Conservation (phyloP, 495 filamentous ascomycete genomes). For the Aspergillus taichungensis region DNA sequence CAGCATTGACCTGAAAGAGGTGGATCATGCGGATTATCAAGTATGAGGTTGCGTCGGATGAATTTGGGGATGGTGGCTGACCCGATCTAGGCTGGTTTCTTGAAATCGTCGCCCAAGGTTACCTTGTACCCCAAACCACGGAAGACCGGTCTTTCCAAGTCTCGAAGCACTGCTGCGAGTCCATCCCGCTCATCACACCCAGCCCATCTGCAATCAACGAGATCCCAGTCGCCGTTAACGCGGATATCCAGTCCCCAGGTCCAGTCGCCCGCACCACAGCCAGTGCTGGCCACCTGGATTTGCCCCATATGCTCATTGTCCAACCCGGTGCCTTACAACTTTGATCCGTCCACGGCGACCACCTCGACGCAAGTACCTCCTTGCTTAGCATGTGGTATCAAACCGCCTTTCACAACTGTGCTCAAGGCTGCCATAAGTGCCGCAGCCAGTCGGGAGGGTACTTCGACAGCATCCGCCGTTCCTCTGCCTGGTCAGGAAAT, state of each 20-base stretch:
- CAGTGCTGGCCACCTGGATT: slow-evolving; percentile 76
- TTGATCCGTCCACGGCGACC: slow-evolving; percentile 71
- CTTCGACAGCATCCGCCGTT: slow-evolving; percentile 12
- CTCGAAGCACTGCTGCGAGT: slow-evolving; percentile 25
- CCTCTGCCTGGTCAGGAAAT: slow-evolving; percentile 7
- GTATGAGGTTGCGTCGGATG: slow-evolving; percentile 35
- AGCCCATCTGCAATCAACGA: slow-evolving; percentile 10
- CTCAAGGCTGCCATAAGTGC: slow-evolving; percentile 76
- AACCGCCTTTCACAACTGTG: slow-evolving; percentile 70
- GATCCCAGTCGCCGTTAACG: slow-evolving; percentile 19
- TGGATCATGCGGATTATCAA: slow-evolving; percentile 87
- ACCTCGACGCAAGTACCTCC: slow-evolving; percentile 69
- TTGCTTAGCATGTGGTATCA: slow-evolving; percentile 90
- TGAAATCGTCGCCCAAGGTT: slow-evolving; percentile 93
- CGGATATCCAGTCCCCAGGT: slow-evolving; percentile 11
- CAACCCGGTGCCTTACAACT: slow-evolving; percentile 90
- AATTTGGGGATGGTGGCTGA: slow-evolving; percentile 7
- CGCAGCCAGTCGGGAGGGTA: slow-evolving; percentile 44
- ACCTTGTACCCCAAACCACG: slow-evolving; percentile 70
- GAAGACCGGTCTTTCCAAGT: slow-evolving; percentile 42
- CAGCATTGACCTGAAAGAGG: slow-evolving; percentile 78
- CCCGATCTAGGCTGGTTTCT: slow-evolving; percentile 65
- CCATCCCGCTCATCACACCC: slow-evolving; percentile 20
- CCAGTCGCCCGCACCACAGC: slow-evolving; percentile 19
- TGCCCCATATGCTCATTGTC: slow-evolving; percentile 96